Percentiles rank a stretch among this genome's conserved stretches.
Conservation (phyloP, 306 rosid species). For the Cucumis cinereus region DNA sequence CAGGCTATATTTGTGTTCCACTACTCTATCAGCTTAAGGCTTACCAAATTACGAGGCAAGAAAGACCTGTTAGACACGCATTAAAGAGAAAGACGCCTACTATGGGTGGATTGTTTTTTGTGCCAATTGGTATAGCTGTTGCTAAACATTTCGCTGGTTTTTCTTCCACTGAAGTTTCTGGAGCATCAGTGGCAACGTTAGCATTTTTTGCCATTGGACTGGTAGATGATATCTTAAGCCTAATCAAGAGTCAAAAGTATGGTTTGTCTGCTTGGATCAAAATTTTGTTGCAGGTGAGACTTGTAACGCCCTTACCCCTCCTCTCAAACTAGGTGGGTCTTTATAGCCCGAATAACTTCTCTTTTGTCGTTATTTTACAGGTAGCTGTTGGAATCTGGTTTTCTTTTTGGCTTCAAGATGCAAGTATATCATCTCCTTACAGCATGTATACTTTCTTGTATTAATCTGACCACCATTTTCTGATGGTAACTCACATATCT, state of each 20-base stretch:
- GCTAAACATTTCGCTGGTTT: conserved; percentile 38
- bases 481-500: conserved; percentile 88
- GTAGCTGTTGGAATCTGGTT: conserved; percentile 73
- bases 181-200: conserved; percentile 55
- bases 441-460: conserved; percentile 97
- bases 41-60: conserved; percentile 47
- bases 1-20: conserved; percentile 81
- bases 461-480: conserved; percentile 64
- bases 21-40: conserved; percentile 42
- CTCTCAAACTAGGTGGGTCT: conserved; percentile 2
- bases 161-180: conserved; percentile 65
- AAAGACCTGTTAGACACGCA: conserved; percentile 37
- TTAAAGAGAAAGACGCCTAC: conserved; percentile 55
- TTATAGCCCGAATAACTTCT: not conserved
- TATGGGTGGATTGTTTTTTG: conserved; percentile 82
- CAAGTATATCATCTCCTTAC: conserved; percentile 80
- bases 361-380: conserved; percentile 30
- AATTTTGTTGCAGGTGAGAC: conserved; percentile 53
- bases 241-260: conserved; percentile 36
- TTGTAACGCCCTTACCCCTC: not conserved
- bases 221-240: conserved; percentile 50
- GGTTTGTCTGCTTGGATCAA: conserved; percentile 48
- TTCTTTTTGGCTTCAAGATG: conserved; percentile 67
- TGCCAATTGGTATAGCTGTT: conserved; percentile 69
- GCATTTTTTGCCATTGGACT: conserved; percentile 86